These are phyloP conservation scores for Acarospora socialis DNA, from an alignment of 2,329 filamentous ascomycete genomes.

Conservation along the genomic window DNA sequence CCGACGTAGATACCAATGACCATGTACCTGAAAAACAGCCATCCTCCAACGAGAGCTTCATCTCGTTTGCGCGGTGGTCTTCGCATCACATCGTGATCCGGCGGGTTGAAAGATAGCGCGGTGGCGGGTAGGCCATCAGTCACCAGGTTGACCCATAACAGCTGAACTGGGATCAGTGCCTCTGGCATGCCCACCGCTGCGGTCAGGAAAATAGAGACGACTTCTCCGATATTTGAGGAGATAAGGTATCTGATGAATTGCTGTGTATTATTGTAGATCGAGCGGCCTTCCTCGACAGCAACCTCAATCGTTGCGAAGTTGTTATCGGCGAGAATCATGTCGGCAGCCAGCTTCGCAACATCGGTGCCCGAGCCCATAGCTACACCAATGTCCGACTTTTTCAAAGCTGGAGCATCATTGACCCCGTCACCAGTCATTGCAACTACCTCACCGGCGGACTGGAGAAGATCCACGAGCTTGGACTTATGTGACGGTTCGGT, in stretches of 20 bases:
- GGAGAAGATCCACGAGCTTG: slow-evolving; percentile 91
- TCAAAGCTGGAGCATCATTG: slow-evolving; percentile 92
- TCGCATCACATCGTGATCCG: slow-evolving; percentile 97
- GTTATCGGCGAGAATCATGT: slow-evolving; percentile 97
- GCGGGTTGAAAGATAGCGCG: slow-evolving; percentile 91
- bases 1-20: slow-evolving; percentile 93
- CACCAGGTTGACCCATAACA: slow-evolving; percentile 97
- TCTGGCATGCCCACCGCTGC: slow-evolving; percentile 95
- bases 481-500: slow-evolving; percentile 95
- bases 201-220: slow-evolving; percentile 96
- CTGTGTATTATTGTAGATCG: slow-evolving; percentile 99
- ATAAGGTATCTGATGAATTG: slow-evolving; percentile 99
- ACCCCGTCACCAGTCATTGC: slow-evolving; percentile 99
- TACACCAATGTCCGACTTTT: slow-evolving; percentile 97
- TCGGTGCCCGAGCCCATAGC: slow-evolving; percentile 98
- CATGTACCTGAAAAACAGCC: slow-evolving; percentile 96
- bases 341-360: slow-evolving; percentile 87
- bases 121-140: slow-evolving; percentile 95
- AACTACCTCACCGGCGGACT: slow-evolving; percentile 84
- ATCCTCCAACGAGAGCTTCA: slow-evolving; percentile 81
- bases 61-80: slow-evolving; percentile 81
- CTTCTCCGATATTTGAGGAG: slow-evolving; percentile 97
- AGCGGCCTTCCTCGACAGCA: slow-evolving; percentile 90
- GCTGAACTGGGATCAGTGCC: slow-evolving; percentile 88
- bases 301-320: slow-evolving; percentile 97